Percentiles rank a stretch among this genome's conserved stretches.
These are phyloP conservation scores for Xylaria venustula DNA, from an alignment of 495 filamentous ascomycete genomes.

Conservation along the genomic window DNA sequence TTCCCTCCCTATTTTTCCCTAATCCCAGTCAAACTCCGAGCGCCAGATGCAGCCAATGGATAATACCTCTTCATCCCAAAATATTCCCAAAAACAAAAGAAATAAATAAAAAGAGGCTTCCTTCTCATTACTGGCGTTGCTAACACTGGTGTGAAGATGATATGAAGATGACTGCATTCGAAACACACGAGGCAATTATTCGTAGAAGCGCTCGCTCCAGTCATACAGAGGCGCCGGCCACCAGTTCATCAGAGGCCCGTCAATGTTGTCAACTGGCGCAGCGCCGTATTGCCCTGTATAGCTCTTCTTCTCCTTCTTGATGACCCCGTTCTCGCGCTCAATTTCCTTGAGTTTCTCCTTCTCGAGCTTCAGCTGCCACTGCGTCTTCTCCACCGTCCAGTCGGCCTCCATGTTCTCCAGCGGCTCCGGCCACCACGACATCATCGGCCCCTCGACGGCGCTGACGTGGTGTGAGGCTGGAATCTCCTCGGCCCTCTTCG, in stretches of 20 bases:
- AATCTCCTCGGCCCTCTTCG: slow-evolving; percentile 8
- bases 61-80: no score
- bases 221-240: slow-evolving; percentile 26
- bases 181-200: slow-evolving; percentile 19
- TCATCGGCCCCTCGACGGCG: slow-evolving; percentile 19
- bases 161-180: no score
- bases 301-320: background rate
- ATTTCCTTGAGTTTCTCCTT: slow-evolving; percentile 8
- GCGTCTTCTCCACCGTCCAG: slow-evolving; percentile 10
- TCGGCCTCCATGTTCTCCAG: slow-evolving; percentile 17
- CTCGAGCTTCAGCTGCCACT: slow-evolving; percentile 5
- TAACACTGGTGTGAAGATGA: background rate
- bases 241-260: slow-evolving; percentile 29
- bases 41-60: background rate
- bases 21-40: slow-evolving; percentile 9
- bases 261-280: slow-evolving; percentile 17
- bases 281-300: background rate
- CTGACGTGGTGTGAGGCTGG: slow-evolving; percentile 18
- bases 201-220: slow-evolving; percentile 31
- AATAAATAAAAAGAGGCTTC: no score
- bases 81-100: no score
- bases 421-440: slow-evolving; percentile 30
- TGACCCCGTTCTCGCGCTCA: background rate
- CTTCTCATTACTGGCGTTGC: no score
- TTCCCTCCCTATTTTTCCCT: background rate